Evolutionary conservation across 768 basidiomycete species (phyloP), one percentile per base, ranked within the genome.

Genomic region (Amanita pallidorosea): DNA sequence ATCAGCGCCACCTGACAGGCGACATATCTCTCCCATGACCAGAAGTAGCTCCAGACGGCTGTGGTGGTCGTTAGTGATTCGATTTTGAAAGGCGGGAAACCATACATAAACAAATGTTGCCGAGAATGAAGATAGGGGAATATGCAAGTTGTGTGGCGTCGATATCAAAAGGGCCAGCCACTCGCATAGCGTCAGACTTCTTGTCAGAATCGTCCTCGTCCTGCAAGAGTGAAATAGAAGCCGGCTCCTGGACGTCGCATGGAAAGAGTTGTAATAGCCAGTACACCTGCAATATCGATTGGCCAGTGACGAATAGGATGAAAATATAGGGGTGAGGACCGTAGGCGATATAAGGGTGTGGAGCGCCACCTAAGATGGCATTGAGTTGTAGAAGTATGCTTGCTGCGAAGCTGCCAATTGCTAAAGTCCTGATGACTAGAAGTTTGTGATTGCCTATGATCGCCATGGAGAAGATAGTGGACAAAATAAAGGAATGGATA

Each of bases 11-110:
- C 15, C 46, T 60, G 58, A 36, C 62, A 56, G 17, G 53, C 29
- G 7, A 53, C 48, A 43, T 59, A 54, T 42, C 54, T 50, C 23
- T 50, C 59, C 31, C 52, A 27, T n/a, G 54, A 7, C 54, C 55
- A 63, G 18, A 55, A 55, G 35, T 57, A 25, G 20, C 56, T 51
- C 57, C 59, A 63, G 1, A 52, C 43, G 54, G 72, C 69, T 72
- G 64, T 31, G 34, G 20, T 8, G 36, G 40, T 35, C 3, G 37
- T 23, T 7, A 36, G 8, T 2, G 18, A 33, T 29, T 11, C 25
- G 11, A 17, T 33, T 20, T 8, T 31, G 11, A 35, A 45, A 31
- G 2, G 8, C 25, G 25, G 20, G 5, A 15, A 46, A 31, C 52
- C 59, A 52, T 25, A 62, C 63, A 50, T 37, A 65, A 22, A 15